Conservation (phyloP, 176 grass and related monocot genomes). For the Ananas comosus region DNA sequence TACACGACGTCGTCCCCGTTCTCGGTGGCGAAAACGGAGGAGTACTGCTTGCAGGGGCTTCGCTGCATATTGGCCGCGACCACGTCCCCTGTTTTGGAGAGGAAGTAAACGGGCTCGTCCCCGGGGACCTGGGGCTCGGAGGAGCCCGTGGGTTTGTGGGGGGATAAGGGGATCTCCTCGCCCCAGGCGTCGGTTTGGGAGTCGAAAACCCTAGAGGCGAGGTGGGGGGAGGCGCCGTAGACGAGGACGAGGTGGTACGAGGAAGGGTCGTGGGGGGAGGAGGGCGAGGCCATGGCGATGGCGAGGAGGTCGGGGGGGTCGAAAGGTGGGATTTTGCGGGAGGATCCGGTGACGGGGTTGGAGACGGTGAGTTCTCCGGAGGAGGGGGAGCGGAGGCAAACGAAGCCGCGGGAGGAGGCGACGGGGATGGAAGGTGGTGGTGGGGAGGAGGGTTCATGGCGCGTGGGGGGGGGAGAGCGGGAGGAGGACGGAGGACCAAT, state of each 20-base stretch:
- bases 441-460: slow-evolving; percentile 5
- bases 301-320: slow-evolving; percentile 32
- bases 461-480: slow-evolving; percentile 9
- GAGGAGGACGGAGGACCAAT: slow-evolving; percentile 19
- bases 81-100: slow-evolving; percentile 76
- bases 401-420: slow-evolving; percentile 47
- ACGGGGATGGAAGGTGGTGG: slow-evolving; percentile 33
- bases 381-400: slow-evolving; percentile 38
- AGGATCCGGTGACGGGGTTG: slow-evolving; percentile 69
- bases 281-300: slow-evolving; percentile 46
- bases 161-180: slow-evolving; percentile 22
- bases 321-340: slow-evolving; percentile 33
- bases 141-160: slow-evolving; percentile 23
- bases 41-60: slow-evolving; percentile 49
- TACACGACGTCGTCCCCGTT: slow-evolving; percentile 36
- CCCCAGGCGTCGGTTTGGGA: slow-evolving; percentile 41
- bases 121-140: slow-evolving; percentile 3
- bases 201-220: slow-evolving; percentile 42
- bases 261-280: slow-evolving; percentile 1
- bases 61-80: slow-evolving; percentile 67
- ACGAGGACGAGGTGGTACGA: slow-evolving; percentile 52
- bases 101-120: slow-evolving; percentile 55
- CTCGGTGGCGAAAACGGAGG: slow-evolving; percentile 34
- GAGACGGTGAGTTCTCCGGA: slow-evolving; percentile 39
- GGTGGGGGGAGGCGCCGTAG: slow-evolving; percentile 42